phyloP scores from a whole-genome alignment of 148 eudicot species.

The Drosera capensis region DNA sequence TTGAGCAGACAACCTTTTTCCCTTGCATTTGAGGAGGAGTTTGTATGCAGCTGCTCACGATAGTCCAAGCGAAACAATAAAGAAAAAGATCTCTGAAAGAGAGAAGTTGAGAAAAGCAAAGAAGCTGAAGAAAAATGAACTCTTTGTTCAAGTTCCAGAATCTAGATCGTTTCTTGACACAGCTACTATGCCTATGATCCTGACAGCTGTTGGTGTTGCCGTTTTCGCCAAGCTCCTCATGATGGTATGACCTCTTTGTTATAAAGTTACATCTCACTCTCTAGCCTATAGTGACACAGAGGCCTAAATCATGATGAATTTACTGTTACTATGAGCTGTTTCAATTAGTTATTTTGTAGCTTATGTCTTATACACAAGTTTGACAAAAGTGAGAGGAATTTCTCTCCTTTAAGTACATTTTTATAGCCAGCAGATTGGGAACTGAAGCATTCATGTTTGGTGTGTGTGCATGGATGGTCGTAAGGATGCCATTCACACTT shows the following conservation, averaged over 20 bases:
- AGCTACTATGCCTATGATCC: slow-evolving; percentile 62
- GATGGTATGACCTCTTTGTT: slow-evolving; percentile 37
- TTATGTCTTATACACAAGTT: no score
- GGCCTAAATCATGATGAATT: no score
- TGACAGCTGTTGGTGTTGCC: slow-evolving; percentile 64
- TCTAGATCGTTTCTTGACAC: slow-evolving; percentile 57
- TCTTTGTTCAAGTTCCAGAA: slow-evolving; percentile 73
- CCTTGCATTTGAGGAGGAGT: slow-evolving; percentile 28
- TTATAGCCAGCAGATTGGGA: no score
- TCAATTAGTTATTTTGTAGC: no score
- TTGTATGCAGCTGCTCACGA: slow-evolving; percentile 32
- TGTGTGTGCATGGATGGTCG: no score
- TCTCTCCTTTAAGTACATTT: no score
- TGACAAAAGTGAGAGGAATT: no score
- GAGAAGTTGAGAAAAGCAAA: slow-evolving; percentile 40
- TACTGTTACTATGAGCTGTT: no score
- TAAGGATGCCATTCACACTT: no score
- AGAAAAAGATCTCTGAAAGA: slow-evolving; percentile 38
- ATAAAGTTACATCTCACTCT: background rate
- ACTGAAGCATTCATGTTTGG: no score
- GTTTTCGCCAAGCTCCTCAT: slow-evolving; percentile 69
- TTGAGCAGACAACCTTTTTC: no score
- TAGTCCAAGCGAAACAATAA: slow-evolving; percentile 52
- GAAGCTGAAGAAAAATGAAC: slow-evolving; percentile 32
- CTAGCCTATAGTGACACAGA: no score